Evolutionary conservation across 768 basidiomycete genomes (phyloP).

Genomic region (Mycena latifolia): DNA sequence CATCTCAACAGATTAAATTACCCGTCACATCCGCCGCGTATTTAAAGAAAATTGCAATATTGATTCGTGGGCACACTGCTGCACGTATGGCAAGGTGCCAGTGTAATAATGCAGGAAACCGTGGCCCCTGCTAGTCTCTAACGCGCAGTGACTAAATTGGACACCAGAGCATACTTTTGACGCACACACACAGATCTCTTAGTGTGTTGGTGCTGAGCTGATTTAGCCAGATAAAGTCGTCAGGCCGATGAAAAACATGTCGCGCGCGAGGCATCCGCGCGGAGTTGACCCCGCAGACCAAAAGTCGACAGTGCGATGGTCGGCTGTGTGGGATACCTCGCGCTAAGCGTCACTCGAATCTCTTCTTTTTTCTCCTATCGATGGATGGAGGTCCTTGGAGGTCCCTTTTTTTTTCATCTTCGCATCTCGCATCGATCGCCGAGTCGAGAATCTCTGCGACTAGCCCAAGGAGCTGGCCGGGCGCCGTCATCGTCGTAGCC

Average conservation of each 20-base stretch:
- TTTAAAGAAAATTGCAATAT: neutral
- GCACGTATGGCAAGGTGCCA: neutral
- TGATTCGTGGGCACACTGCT: neutral
- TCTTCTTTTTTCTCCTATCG: neutral
- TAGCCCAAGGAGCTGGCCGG: no score
- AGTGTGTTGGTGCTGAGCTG: neutral
- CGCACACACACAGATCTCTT: neutral
- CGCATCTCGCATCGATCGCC: neutral
- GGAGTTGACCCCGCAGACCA: neutral
- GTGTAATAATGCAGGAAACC: neutral
- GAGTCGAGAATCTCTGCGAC: no score
- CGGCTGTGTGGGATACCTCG: neutral
- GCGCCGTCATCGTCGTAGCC: no score
- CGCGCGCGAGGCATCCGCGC: neutral
- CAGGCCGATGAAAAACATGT: slow-evolving; percentile 1
- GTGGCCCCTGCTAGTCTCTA: neutral
- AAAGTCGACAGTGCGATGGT: neutral
- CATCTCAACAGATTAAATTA: neutral
- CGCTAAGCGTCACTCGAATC: neutral
- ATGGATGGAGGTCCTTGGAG: neutral
- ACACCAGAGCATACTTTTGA: neutral
- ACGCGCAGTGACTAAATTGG: neutral
- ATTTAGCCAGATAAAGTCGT: neutral
- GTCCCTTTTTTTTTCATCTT: neutral
- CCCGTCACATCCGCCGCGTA: neutral